Conservation (phyloP, 2,329 filamentous ascomycete species). For the Sporothrix humicola region DNA sequence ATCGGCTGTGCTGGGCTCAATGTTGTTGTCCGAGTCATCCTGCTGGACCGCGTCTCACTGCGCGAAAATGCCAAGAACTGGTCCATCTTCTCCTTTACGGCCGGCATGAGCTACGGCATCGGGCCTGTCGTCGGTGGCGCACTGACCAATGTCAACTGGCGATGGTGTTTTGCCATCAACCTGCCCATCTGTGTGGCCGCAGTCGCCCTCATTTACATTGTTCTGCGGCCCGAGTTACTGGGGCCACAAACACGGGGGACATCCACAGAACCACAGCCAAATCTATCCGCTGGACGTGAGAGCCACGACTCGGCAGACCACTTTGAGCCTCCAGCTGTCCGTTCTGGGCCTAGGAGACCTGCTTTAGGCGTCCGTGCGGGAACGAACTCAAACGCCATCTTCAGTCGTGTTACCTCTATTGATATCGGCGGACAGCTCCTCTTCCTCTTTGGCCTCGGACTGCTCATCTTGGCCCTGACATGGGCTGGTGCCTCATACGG, state of each 20-base stretch:
- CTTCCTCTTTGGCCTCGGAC: conserved; percentile 60
- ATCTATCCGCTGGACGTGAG: neutral
- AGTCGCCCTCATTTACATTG: conserved; percentile 59
- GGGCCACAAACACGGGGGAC: conserved; percentile 49
- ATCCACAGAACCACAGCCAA: no score
- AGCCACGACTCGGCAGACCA: neutral
- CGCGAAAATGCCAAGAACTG: conserved; percentile 67
- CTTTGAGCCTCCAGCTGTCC: conserved; percentile 15
- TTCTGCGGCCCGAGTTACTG: conserved; percentile 65
- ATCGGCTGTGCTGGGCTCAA: conserved; percentile 65
- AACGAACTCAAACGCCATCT: conserved; percentile 41
- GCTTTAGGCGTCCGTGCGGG: no score
- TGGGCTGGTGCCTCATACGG: conserved; percentile 62
- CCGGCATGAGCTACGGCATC: conserved; percentile 63
- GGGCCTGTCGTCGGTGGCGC: conserved; percentile 68
- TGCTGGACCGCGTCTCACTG: conserved; percentile 68
- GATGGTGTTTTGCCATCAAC: conserved; percentile 63
- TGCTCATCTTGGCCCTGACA: conserved; percentile 60
- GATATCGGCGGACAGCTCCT: conserved; percentile 62
- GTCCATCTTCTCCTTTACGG: conserved; percentile 65
- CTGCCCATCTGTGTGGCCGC: conserved; percentile 57
- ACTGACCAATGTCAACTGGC: conserved; percentile 62
- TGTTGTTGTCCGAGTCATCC: conserved; percentile 65
- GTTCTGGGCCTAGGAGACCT: neutral
- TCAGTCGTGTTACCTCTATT: conserved; percentile 57